phyloP scores from a whole-genome alignment of 345 rosid genomes.

The Rhizophora mangle region DNA sequence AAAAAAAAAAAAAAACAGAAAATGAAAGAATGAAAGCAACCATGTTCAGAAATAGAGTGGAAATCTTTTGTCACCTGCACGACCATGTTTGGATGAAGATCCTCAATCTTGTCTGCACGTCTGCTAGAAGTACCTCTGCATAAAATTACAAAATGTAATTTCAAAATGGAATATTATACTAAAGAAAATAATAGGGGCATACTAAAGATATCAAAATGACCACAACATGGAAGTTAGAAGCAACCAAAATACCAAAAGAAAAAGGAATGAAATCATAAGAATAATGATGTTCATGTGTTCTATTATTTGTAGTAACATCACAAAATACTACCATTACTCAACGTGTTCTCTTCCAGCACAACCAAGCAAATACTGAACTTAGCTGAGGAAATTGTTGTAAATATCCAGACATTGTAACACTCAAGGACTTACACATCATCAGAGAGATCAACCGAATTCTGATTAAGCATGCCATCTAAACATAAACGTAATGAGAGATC shows the following conservation, averaged over 20 bases:
- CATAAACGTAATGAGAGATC: slow-evolving; percentile 72
- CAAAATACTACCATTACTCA: neutral
- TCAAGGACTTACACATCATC: slow-evolving; percentile 45
- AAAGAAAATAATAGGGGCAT: neutral
- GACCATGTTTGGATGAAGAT: slow-evolving; percentile 54
- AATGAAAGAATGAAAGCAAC: neutral
- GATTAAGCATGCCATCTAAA: slow-evolving; percentile 52
- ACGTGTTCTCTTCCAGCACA: neutral
- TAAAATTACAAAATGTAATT: neutral
- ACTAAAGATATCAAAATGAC: neutral
- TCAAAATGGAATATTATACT: neutral
- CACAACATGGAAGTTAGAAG: neutral
- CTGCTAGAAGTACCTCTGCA: slow-evolving; percentile 38
- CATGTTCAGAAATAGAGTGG: neutral
- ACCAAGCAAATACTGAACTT: neutral
- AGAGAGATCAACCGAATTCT: slow-evolving; percentile 33
- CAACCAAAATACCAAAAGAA: neutral
- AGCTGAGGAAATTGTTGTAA: neutral
- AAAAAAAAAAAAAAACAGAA: neutral
- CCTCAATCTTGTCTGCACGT: slow-evolving; percentile 58
- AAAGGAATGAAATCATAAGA: neutral
- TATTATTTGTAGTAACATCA: no score
- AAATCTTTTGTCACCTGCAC: slow-evolving; percentile 55
- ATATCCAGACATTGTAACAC: slow-evolving; percentile 2
- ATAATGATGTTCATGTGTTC: no score